phyloP scores from a whole-genome alignment of 2,329 filamentous ascomycete species.

The Trichophyton rubrum region DNA sequence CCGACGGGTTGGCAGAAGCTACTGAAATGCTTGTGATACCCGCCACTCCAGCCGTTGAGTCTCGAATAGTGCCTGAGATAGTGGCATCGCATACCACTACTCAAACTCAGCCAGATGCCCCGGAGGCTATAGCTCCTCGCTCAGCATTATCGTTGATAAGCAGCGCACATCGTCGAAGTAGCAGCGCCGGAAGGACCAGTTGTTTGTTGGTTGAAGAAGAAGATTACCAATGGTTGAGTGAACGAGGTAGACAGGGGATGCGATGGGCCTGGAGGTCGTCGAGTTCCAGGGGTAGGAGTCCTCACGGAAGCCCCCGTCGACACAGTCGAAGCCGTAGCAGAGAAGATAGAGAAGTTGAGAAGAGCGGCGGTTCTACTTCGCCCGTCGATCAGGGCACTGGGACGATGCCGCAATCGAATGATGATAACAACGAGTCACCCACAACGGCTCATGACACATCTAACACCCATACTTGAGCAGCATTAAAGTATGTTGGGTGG shows the following conservation, averaged over 20 bases:
- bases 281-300: not conserved
- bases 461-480: not conserved
- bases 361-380: not conserved
- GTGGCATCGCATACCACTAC: not conserved
- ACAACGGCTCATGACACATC: not conserved
- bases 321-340: not conserved
- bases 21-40: constrained; percentile 14
- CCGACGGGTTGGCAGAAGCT: constrained; percentile 15
- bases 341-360: not conserved
- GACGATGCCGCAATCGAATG: not conserved
- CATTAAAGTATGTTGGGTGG: not conserved
- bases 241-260: constrained; percentile 16
- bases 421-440: not conserved
- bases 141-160: constrained; percentile 4
- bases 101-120: constrained; percentile 5
- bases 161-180: constrained; percentile 10
- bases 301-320: not conserved
- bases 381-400: not conserved
- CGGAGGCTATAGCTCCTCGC: not conserved
- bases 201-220: constrained; percentile 19
- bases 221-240: constrained; percentile 17
- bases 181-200: constrained; percentile 13
- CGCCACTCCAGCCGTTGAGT: constrained; percentile 12
- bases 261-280: constrained; percentile 13
- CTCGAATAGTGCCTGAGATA: not conserved